A percentile compares a stretch with the other conserved stretches of the same genome.
These are phyloP conservation scores for Tolypocladium paradoxum DNA, from an alignment of 2,329 filamentous ascomycete species.

Conservation along the genomic window DNA sequence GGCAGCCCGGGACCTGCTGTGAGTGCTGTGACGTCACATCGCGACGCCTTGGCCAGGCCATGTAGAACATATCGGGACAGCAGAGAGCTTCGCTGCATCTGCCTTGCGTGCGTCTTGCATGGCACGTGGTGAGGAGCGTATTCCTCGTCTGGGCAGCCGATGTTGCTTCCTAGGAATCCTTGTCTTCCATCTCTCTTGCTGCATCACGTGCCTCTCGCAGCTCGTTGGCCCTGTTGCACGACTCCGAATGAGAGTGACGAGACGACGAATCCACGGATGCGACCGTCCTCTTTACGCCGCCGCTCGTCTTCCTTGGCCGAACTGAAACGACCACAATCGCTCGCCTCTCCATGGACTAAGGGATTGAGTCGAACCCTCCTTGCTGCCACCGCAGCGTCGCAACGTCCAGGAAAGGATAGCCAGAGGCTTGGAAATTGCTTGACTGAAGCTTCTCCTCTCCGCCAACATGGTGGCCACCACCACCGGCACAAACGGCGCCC, in stretches of 20 bases:
- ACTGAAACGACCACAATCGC: background rate
- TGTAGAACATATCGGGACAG: background rate
- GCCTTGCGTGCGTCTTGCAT: background rate
- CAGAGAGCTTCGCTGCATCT: background rate
- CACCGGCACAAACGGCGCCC: background rate
- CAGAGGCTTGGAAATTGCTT: background rate
- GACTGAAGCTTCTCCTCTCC: background rate
- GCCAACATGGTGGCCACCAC: background rate
- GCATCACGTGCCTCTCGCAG: too few species aligned
- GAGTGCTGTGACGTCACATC: background rate
- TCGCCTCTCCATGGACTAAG: background rate
- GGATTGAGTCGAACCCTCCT: background rate
- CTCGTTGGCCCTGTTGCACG: too few species aligned
- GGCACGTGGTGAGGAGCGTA: background rate
- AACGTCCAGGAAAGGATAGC: too few species aligned
- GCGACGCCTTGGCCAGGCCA: background rate
- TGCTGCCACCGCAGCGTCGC: background rate
- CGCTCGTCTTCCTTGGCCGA: background rate
- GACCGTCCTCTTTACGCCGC: background rate
- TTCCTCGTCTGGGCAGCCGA: background rate
- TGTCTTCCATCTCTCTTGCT: background rate
- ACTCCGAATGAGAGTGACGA: too few species aligned
- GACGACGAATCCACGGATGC: too few species aligned
- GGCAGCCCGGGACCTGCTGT: background rate
- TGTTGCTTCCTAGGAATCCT: background rate